Evolutionary conservation across 495 filamentous ascomycete species (phyloP), one percentile per base, ranked within the genome.

Genomic region (Entonaema liquescens): DNA sequence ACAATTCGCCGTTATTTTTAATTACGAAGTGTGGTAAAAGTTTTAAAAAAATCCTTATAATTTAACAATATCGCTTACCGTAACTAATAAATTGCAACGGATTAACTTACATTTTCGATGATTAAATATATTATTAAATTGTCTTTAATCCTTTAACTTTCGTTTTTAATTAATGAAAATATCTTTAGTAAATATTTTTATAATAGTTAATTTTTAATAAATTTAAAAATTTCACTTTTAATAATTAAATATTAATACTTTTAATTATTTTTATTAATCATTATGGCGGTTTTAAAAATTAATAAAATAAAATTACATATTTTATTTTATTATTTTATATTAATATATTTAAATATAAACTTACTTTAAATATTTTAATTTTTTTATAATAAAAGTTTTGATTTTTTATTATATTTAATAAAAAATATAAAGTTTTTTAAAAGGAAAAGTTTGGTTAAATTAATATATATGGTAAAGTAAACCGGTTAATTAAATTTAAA

Each of bases 261-360:
- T 42, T 42, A 42, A 42, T 42, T 42, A 42, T 42, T 13, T 42
- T 42, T 42, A 42, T 42, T 42, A 42, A 42, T 42, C 13, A n/a
- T n/a, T n/a, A n/a, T n/a, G n/a, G n/a, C n/a, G n/a, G n/a, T n/a
- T n/a, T n/a, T n/a, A n/a, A n/a, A 42, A 42, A 42, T 42, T 42
- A 42, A 42, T 42, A 42, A 42, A 42, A 42, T 42, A 42, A 42
- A 42, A 42, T 42, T 13, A 42, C 13, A 42, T 17, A 17, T 42
- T 42, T 42, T 42, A 42, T 42, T 42, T 42, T 42, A 42, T 42
- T 42, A 42, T 42, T 42, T 42, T 42, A 42, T 42, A 42, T 42
- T 42, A 42, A 42, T 42, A 42, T 42, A 42, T 42, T 42, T 17
- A 42, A 42, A 42, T 42, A 42, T 42, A 42, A 42, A 13, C 11